Percentiles rank a stretch among this genome's conserved stretches.
phyloP scores from a whole-genome alignment of 257 asterid genomes.

The Nicotiana undulata region DNA sequence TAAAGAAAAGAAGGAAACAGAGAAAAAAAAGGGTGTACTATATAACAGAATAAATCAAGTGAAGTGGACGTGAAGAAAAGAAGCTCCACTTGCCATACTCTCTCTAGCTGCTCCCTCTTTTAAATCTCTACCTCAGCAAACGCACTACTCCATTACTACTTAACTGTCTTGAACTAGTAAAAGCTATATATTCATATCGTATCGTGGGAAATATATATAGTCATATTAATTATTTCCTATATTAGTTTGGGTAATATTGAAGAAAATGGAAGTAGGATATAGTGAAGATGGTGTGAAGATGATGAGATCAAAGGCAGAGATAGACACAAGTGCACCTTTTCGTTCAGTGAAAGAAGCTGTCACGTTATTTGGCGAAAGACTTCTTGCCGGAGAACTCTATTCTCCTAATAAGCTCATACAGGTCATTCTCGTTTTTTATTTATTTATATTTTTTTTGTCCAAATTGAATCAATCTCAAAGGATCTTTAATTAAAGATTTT shows the following conservation, averaged over 20 bases:
- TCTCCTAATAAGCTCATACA: slow-evolving; percentile 41
- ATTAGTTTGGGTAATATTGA: background rate
- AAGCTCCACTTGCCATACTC: slow-evolving; percentile 28
- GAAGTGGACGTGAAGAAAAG: slow-evolving; percentile 84
- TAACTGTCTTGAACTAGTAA: background rate
- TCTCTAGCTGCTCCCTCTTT: background rate
- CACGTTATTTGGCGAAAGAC: slow-evolving; percentile 55
- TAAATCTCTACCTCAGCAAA: slow-evolving; percentile 10
- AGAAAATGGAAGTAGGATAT: slow-evolving; percentile 11
- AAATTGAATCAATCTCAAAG: too few relatives aligned
- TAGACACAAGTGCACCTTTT: slow-evolving; percentile 77
- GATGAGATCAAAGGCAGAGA: slow-evolving; percentile 47
- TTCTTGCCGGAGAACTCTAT: slow-evolving; percentile 57
- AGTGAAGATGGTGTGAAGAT: slow-evolving; percentile 7
- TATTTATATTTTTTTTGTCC: too few relatives aligned
- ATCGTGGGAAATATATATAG: too few relatives aligned
- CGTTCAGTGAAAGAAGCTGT: slow-evolving; percentile 80
- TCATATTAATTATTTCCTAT: too few relatives aligned
- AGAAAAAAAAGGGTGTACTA: background rate
- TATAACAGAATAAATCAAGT: slow-evolving; percentile 34
- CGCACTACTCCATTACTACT: too few relatives aligned
- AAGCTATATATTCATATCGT: too few relatives aligned
- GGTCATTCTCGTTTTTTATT: slow-evolving; percentile 21
- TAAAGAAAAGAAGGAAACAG: background rate
- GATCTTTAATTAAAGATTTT: too few relatives aligned